Conservation (phyloP, 225 moss, liverwort and hornwort genomes). For the Ulota crispa region DNA sequence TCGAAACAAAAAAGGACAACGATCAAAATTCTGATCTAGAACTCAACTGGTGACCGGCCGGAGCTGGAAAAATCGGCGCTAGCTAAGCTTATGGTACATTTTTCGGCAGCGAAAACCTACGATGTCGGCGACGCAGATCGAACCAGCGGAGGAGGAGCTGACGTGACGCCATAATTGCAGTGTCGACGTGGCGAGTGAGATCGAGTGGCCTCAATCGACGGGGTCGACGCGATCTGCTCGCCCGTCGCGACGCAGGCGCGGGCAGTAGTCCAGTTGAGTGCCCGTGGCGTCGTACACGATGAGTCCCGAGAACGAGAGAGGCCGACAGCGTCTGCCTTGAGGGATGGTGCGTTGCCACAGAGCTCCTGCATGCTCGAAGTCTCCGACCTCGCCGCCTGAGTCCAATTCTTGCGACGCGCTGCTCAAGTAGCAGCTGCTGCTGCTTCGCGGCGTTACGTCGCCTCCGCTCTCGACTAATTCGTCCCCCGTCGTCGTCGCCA, state of each 20-base stretch:
- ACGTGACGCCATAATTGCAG: too few species aligned
- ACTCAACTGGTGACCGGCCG: neutral
- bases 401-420: conserved; percentile 36
- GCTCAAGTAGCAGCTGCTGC: conserved; percentile 23
- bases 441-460: conserved; percentile 34
- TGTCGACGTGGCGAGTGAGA: too few species aligned
- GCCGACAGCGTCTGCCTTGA: conserved; percentile 42
- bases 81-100: conserved; percentile 15
- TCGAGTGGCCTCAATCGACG: neutral
- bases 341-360: conserved; percentile 48
- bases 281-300: conserved; percentile 48
- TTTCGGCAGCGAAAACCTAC: neutral
- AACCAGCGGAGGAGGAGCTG: neutral
- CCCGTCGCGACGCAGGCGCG: neutral
- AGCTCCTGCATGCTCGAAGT: conserved; percentile 6
- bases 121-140: neutral
- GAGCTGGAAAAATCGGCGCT: neutral
- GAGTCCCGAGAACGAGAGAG: conserved; percentile 48
- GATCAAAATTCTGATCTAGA: neutral
- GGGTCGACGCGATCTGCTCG: neutral
- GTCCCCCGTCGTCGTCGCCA: neutral
- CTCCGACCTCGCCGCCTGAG: neutral
- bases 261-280: conserved; percentile 28
- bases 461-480: neutral
- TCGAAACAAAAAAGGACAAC: neutral